Percentiles rank a stretch among this genome's conserved stretches.
These are phyloP conservation scores for Neurospora discreta DNA, from an alignment of 495 filamentous ascomycete species.

Conservation along the genomic window DNA sequence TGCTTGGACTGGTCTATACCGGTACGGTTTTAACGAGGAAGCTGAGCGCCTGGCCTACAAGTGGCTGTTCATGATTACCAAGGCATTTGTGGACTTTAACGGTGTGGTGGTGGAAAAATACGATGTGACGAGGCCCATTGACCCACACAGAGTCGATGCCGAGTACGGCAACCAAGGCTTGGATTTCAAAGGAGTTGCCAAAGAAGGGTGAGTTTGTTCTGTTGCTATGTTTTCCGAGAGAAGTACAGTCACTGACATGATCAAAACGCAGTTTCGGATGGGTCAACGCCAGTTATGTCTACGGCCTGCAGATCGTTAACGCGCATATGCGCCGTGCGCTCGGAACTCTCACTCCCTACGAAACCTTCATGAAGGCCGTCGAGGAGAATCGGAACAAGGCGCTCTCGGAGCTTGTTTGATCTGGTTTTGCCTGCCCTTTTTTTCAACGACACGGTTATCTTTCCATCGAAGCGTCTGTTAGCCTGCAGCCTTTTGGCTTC, in stretches of 20 bases:
- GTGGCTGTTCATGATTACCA: constrained; percentile 96
- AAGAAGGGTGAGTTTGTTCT: constrained; percentile 69
- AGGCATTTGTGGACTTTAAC: constrained; percentile 94
- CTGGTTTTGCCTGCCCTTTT: not conserved
- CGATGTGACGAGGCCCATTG: constrained; percentile 79
- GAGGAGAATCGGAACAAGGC: constrained; percentile 33
- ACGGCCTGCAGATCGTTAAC: constrained; percentile 73
- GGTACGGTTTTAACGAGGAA: constrained; percentile 84
- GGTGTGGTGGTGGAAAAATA: constrained; percentile 98
- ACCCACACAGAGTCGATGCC: constrained; percentile 85
- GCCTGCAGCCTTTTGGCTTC: not conserved
- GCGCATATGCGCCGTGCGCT: constrained; percentile 78
- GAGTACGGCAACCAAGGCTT: constrained; percentile 96
- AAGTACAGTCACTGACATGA: constrained; percentile 14
- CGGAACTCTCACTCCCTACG: constrained; percentile 71
- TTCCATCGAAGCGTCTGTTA: not conserved
- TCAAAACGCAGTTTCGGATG: constrained; percentile 74
- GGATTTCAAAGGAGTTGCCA: constrained; percentile 87
- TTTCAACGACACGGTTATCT: not conserved
- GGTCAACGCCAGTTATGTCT: constrained; percentile 95
- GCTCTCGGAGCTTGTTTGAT: constrained; percentile 26
- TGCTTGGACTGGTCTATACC: constrained; percentile 82
- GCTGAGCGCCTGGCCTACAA: constrained; percentile 82
- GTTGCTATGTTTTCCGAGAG: not conserved
- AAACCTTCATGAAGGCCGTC: constrained; percentile 52